Percentiles rank a stretch among this genome's conserved stretches.
These are phyloP conservation scores for Ogataea hybrid DNA, from an alignment of 1,139 yeast genomes.

Conservation along the genomic window DNA sequence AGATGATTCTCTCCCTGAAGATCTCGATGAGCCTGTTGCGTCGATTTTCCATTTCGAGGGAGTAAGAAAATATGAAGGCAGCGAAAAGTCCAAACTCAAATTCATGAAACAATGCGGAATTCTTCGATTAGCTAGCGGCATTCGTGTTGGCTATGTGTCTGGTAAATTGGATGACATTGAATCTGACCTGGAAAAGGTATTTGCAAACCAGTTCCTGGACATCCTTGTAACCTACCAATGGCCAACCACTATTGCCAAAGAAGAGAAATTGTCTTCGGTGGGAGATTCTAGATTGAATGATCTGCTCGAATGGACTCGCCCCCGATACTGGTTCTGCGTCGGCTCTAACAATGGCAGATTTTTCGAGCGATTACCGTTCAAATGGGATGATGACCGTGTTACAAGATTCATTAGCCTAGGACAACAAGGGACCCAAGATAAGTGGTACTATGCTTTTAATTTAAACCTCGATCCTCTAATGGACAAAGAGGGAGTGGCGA, in stretches of 20 bases:
- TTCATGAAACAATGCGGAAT: conserved; percentile 38
- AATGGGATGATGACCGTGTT: conserved; percentile 42
- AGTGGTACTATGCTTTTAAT: conserved; percentile 77
- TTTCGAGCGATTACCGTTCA: conserved; percentile 57
- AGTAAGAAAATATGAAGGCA: conserved; percentile 1
- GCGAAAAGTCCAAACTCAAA: conserved; percentile 22
- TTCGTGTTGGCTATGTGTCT: conserved; percentile 46
- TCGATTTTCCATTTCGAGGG: conserved; percentile 26
- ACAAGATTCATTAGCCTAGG: conserved; percentile 68
- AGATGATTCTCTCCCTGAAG: conserved; percentile 1
- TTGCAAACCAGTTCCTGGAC: conserved; percentile 40
- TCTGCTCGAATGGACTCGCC: conserved; percentile 44
- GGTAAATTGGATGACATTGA: conserved; percentile 25
- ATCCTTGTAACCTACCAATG: conserved; percentile 58
- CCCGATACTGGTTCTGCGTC: conserved; percentile 64
- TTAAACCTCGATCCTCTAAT: conserved; percentile 30
- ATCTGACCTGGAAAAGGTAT: conserved; percentile 20
- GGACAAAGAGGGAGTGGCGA: conserved; percentile 17
- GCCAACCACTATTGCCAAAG: conserved; percentile 52
- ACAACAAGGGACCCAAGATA: conserved; percentile 49
- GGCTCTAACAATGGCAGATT: conserved; percentile 49
- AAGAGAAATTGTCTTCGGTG: conserved; percentile 39
- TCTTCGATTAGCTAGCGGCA: conserved; percentile 42
- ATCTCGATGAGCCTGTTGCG: conserved; percentile 17
- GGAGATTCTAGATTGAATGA: conserved; percentile 44